phyloP scores from a whole-genome alignment of 169 alveolate species.

The Toxoplasma gondii region DNA sequence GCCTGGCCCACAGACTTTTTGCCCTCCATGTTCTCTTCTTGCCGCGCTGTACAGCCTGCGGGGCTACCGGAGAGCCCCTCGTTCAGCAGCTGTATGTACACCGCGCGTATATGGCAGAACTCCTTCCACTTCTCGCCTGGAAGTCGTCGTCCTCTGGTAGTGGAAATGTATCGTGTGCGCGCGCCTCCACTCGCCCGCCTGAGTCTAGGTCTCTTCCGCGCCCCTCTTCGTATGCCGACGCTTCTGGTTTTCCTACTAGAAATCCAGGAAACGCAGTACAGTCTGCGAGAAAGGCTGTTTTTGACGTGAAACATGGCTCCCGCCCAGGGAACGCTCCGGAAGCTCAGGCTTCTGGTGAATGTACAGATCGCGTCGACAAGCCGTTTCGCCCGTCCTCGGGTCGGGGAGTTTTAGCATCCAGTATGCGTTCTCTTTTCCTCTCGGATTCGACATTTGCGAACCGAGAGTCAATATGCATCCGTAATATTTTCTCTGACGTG shows the following conservation, averaged over 20 bases:
- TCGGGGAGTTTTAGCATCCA: neutral
- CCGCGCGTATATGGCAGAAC: neutral
- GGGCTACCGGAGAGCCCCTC: constrained; percentile 42
- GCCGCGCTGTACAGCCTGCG: constrained; percentile 38
- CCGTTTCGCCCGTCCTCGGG: neutral
- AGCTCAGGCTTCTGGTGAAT: too few species aligned
- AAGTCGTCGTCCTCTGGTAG: neutral
- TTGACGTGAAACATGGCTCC: too few species aligned
- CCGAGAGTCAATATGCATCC: neutral
- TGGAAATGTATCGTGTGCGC: too few species aligned
- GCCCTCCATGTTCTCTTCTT: constrained; percentile 26
- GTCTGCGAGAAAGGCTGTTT: too few species aligned
- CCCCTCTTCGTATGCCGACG: too few species aligned
- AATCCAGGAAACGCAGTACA: too few species aligned
- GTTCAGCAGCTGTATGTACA: constrained; percentile 43
- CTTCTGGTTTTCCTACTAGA: too few species aligned
- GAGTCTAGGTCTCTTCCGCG: too few species aligned
- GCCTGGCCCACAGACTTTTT: constrained; percentile 40
- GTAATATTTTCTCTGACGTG: neutral
- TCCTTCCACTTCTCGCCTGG: constrained; percentile 26
- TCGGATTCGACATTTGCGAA: neutral
- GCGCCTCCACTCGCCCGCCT: too few species aligned
- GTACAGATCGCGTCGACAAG: too few species aligned
- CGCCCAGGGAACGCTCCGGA: too few species aligned
- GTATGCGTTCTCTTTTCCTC: neutral